Percentiles rank a stretch among this genome's conserved stretches.
Evolutionary conservation across 305 asterid species (phyloP).

Genomic region (Fraxinus paxiana): DNA sequence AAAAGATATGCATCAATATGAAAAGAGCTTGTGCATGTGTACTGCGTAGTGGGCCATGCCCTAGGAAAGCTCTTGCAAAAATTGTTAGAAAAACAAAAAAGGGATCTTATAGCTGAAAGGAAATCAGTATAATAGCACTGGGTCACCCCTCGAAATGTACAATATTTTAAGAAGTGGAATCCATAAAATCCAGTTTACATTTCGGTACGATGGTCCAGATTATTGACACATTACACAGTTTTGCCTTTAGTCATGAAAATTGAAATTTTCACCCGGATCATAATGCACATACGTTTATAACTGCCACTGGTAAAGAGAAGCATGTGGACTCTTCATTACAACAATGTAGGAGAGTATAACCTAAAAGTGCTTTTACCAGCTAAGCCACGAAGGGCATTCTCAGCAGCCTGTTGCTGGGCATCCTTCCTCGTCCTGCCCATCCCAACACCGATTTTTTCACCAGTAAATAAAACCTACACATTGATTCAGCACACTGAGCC

Average conservation of each 20-base stretch:
- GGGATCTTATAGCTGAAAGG: not conserved
- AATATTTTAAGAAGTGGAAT: not conserved
- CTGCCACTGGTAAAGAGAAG: not conserved
- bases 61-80: not conserved
- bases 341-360: not conserved
- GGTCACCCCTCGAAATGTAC: not conserved
- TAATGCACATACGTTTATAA: not conserved
- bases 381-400: slow-evolving; percentile 84
- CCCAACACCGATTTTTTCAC: slow-evolving; percentile 84
- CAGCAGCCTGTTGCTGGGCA: slow-evolving; percentile 98
- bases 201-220: not conserved
- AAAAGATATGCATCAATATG: not conserved
- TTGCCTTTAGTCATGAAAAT: not conserved
- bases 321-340: not conserved
- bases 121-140: not conserved
- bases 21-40: not conserved
- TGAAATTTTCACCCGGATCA: not conserved
- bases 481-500: slow-evolving; percentile 27
- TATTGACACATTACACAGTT: not conserved
- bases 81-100: not conserved
- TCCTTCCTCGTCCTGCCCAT: slow-evolving; percentile 92
- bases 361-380: slow-evolving; percentile 54
- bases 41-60: not conserved
- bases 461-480: slow-evolving; percentile 71
- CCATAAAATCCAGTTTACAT: not conserved